Evolutionary conservation across 2,329 filamentous ascomycete species (phyloP).

Genomic region (Xylogone sp.): DNA sequence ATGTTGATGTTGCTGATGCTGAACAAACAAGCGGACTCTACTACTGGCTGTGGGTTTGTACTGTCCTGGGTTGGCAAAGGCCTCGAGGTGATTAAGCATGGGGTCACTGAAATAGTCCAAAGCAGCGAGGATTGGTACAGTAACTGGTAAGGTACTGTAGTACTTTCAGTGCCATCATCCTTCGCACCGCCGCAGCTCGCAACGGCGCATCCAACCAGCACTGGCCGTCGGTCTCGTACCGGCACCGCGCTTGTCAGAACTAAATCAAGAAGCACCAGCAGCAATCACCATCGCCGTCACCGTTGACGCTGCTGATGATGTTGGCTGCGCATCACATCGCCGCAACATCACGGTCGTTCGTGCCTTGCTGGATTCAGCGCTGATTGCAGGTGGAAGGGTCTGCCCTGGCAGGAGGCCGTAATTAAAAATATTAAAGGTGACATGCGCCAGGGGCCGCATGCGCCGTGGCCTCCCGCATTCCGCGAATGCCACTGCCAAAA

Average conservation of each 20-base stretch:
- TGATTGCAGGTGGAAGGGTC: neutral
- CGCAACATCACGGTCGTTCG: neutral
- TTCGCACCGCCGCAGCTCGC: neutral
- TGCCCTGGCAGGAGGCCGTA: neutral
- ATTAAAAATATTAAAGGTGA: neutral
- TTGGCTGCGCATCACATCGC: neutral
- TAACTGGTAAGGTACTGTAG: too few species aligned
- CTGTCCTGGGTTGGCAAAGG: too few species aligned
- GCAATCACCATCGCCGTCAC: too few species aligned
- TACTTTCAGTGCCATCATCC: too few species aligned
- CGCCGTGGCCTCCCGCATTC: neutral
- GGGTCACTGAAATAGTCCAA: too few species aligned
- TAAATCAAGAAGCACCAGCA: neutral
- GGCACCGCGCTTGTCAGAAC: neutral
- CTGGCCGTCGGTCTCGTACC: neutral
- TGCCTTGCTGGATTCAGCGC: neutral
- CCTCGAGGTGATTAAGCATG: too few species aligned
- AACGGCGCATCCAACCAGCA: neutral
- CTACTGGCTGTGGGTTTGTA: too few species aligned
- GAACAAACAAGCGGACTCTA: too few species aligned
- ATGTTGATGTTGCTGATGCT: too few species aligned
- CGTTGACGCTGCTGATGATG: too few species aligned
- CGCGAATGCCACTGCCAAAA: neutral
- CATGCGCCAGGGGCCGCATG: neutral
- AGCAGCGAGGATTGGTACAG: too few species aligned